Percentiles rank a stretch among this genome's conserved stretches.
Evolutionary conservation across 2,329 filamentous ascomycete genomes (phyloP).

Genomic region (Pseudopyrenochaeta lycopersici): DNA sequence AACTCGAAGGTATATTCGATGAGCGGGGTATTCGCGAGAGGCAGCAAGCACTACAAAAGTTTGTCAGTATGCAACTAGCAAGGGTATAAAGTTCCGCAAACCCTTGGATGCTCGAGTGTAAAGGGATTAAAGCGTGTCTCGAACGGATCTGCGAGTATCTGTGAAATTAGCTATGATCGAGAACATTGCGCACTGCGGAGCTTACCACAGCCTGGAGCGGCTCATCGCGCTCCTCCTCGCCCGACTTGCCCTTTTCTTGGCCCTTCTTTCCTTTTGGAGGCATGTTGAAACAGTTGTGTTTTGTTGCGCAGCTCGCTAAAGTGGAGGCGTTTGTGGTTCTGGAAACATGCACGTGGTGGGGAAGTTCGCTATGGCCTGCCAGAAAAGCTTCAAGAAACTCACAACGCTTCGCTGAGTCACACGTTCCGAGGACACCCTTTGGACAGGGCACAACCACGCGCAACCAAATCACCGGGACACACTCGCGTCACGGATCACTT

Average conservation of each 20-base stretch:
- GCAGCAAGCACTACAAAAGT: slow-evolving; percentile 78
- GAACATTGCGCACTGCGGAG: slow-evolving; percentile 22
- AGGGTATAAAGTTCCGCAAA: slow-evolving; percentile 56
- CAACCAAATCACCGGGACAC: slow-evolving; percentile 23
- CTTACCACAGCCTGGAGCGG: slow-evolving; percentile 70
- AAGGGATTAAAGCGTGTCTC: slow-evolving; percentile 92
- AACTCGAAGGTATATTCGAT: slow-evolving; percentile 99
- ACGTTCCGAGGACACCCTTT: background rate
- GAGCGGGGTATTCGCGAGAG: slow-evolving; percentile 89
- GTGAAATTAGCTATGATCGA: slow-evolving; percentile 25
- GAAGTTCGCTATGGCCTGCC: slow-evolving; percentile 9
- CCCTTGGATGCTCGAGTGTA: slow-evolving; percentile 85
- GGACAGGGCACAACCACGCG: slow-evolving; percentile 10
- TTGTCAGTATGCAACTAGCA: slow-evolving; percentile 26
- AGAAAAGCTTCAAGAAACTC: slow-evolving; percentile 18
- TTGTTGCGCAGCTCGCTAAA: slow-evolving; percentile 7
- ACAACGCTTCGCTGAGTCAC: slow-evolving; percentile 26
- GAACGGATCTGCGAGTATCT: slow-evolving; percentile 94
- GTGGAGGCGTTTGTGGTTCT: slow-evolving; percentile 18
- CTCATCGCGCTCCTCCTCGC: slow-evolving; percentile 68
- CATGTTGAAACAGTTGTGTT: slow-evolving; percentile 44
- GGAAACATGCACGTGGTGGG: slow-evolving; percentile 19
- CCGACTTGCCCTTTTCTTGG: slow-evolving; percentile 49
- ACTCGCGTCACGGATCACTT: slow-evolving; percentile 30
- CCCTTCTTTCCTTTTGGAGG: slow-evolving; percentile 59